These are phyloP conservation scores for Pichia exigua DNA, from an alignment of 805 yeast genomes.

Conservation along the genomic window DNA sequence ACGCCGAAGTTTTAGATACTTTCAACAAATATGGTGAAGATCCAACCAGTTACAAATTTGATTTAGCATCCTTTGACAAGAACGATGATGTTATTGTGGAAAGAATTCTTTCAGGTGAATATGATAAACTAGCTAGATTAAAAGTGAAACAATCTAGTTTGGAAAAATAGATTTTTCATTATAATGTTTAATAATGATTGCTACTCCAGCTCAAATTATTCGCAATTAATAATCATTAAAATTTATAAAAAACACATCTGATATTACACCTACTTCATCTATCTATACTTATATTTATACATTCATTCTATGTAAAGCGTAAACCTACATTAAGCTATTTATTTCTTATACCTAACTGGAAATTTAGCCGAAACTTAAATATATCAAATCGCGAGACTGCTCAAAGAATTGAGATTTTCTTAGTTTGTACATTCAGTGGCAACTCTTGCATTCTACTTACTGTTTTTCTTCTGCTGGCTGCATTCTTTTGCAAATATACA, in stretches of 20 bases:
- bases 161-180: background rate
- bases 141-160: conserved; percentile 34
- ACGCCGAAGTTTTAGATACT: conserved; percentile 41
- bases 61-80: conserved; percentile 48
- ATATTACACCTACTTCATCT: background rate
- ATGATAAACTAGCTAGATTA: conserved; percentile 59
- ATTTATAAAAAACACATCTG: background rate
- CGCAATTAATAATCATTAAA: background rate
- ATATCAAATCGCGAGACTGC: background rate
- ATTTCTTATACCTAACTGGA: background rate
- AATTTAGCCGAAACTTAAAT: too few species aligned
- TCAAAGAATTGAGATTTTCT: too few species aligned
- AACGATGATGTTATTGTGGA: conserved; percentile 76
- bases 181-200: background rate
- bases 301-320: background rate
- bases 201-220: background rate
- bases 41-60: conserved; percentile 38
- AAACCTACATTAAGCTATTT: background rate
- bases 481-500: background rate
- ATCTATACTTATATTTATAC: background rate
- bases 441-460: too few species aligned
- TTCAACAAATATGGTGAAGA: conserved; percentile 31
- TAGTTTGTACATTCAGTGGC: background rate
- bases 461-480: background rate
- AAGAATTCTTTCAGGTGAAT: conserved; percentile 75